Percentiles rank a stretch among this genome's conserved stretches.
Evolutionary conservation across 768 basidiomycete species (phyloP).

Genomic region (Infundibulicybe gibba): DNA sequence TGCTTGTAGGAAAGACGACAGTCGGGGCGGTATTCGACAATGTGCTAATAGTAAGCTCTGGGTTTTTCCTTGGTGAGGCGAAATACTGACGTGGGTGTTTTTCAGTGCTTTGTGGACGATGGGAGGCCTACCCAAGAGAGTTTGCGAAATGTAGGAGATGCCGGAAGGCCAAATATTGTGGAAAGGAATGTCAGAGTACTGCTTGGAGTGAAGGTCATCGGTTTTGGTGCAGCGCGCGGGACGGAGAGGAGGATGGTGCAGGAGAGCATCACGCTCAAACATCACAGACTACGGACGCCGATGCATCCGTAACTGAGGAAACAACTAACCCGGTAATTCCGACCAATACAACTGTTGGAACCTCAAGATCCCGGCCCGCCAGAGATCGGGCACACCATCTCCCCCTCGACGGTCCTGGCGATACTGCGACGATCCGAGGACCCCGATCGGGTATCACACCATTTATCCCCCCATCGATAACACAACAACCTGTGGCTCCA

Average conservation of each 20-base stretch:
- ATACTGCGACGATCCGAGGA: background rate
- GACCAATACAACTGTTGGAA: background rate
- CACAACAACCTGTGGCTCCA: background rate
- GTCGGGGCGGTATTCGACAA: slow-evolving; percentile 87
- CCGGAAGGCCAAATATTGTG: slow-evolving; percentile 97
- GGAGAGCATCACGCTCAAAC: slow-evolving; percentile 10
- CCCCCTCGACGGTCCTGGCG: background rate
- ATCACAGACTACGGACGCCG: background rate
- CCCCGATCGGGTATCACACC: background rate
- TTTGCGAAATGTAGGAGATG: slow-evolving; percentile 97
- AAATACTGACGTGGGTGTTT: background rate
- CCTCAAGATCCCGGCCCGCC: background rate
- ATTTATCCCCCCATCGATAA: background rate
- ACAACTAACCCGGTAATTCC: background rate
- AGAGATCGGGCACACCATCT: background rate
- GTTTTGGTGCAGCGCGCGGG: slow-evolving; percentile 84
- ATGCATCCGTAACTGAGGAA: background rate
- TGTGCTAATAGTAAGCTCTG: slow-evolving; percentile 86
- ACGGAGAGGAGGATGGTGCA: slow-evolving; percentile 40
- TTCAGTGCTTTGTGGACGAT: slow-evolving; percentile 88
- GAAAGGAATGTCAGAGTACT: slow-evolving; percentile 93
- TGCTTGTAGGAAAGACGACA: slow-evolving; percentile 96
- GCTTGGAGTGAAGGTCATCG: slow-evolving; percentile 97
- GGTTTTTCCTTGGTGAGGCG: background rate
- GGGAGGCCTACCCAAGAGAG: slow-evolving; percentile 90